phyloP scores from a whole-genome alignment of 164 flowering plant species.

The Vitis riparia region DNA sequence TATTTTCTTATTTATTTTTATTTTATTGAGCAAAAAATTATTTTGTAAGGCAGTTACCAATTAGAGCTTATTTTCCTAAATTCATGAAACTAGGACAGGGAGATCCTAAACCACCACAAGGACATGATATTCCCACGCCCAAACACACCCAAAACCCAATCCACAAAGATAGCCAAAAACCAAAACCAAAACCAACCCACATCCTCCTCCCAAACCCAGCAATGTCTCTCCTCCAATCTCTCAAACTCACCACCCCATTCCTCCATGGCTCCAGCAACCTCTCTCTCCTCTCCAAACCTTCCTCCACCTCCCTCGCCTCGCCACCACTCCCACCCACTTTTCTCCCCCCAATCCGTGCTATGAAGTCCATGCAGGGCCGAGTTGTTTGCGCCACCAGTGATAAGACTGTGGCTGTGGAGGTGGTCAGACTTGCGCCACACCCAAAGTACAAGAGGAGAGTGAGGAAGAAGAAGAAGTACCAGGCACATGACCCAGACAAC shows the following conservation, averaged over 20 bases:
- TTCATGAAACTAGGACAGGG: too few relatives aligned
- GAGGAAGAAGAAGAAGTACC: constrained; percentile 89
- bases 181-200: background rate
- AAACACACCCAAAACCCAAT: too few relatives aligned
- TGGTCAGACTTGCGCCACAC: constrained; percentile 67
- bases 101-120: too few relatives aligned
- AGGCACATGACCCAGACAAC: constrained; percentile 90
- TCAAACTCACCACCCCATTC: constrained; percentile 46
- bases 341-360: constrained; percentile 54
- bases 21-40: too few relatives aligned
- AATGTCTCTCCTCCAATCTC: constrained; percentile 39
- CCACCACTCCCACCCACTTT: constrained; percentile 21
- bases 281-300: constrained; percentile 45
- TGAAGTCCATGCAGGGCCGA: constrained; percentile 66
- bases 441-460: constrained; percentile 88
- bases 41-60: too few relatives aligned
- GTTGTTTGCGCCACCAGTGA: constrained; percentile 80
- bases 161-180: too few relatives aligned
- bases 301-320: constrained; percentile 25
- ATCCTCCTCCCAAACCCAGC: background rate
- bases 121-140: too few relatives aligned
- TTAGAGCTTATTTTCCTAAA: too few relatives aligned
- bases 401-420: constrained; percentile 85
- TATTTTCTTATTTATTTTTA: too few relatives aligned
- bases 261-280: constrained; percentile 58